Percentiles rank a stretch among this genome's conserved stretches.
These are phyloP conservation scores for Angomonas ambiguus DNA, from an alignment of 208 protist species.

Conservation along the genomic window DNA sequence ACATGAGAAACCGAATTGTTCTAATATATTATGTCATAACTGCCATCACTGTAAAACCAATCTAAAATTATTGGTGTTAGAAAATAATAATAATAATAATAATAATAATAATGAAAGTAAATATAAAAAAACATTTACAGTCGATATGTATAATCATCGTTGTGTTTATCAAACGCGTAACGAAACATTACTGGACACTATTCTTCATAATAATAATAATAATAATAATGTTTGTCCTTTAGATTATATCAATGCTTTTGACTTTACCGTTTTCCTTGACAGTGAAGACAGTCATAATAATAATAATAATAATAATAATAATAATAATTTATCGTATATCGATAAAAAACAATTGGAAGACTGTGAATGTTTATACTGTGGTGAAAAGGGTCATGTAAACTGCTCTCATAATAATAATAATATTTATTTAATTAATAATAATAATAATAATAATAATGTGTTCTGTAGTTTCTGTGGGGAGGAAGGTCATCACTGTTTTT, in stretches of 20 bases:
- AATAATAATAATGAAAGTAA: background rate
- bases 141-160: background rate
- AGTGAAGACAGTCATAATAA: too few relatives aligned
- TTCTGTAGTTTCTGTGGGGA: background rate
- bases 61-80: too few relatives aligned
- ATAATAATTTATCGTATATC: too few relatives aligned
- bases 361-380: background rate
- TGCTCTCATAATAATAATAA: conserved; percentile 2
- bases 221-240: background rate
- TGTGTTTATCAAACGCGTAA: too few relatives aligned
- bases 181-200: too few relatives aligned
- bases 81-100: conserved; percentile 4
- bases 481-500: background rate
- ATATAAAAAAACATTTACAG: too few relatives aligned
- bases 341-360: too few relatives aligned
- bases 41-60: background rate
- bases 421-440: conserved; percentile 2
- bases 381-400: background rate
- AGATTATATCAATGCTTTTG: too few relatives aligned
- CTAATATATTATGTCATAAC: background rate
- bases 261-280: too few relatives aligned
- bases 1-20: background rate
- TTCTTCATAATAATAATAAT: background rate
- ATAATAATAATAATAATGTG: conserved; percentile 6
- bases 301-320: too few relatives aligned